phyloP scores from a whole-genome alignment of 202 grass and related monocot species.

The Bolboschoenoplectus hybrid region DNA sequence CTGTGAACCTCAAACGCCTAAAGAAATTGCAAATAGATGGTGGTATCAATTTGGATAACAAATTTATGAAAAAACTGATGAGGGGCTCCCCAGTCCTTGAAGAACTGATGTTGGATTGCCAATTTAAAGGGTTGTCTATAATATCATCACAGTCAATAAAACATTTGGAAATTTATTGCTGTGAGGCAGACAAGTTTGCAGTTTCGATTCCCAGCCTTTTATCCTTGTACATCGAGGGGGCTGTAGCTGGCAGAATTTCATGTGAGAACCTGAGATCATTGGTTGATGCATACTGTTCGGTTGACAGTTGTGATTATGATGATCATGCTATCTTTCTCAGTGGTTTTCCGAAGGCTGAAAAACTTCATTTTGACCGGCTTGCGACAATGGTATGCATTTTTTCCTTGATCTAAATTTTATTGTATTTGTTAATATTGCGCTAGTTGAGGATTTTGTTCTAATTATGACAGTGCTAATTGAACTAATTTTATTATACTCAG shows the following conservation, averaged over 20 bases:
- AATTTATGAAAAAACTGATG: neutral
- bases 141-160: neutral
- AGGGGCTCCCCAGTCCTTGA: neutral
- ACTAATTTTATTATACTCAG: neutral
- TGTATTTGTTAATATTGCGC: neutral
- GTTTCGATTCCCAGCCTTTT: neutral
- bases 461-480: neutral
- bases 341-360: neutral
- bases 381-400: neutral
- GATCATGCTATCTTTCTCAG: neutral
- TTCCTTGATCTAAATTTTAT: neutral
- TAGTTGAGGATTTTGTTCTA: neutral
- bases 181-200: neutral
- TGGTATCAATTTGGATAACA: neutral
- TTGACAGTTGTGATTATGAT: neutral
- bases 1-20: neutral
- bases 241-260: slow-evolving; percentile 3
- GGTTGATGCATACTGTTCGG: neutral
- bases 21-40: neutral
- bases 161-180: neutral
- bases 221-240: neutral
- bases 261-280: neutral
- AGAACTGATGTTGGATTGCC: neutral
- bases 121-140: neutral
- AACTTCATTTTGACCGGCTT: neutral